Evolutionary conservation across 1,139 yeast species (phyloP).

Genomic region (Suhomyces atakaporum): DNA sequence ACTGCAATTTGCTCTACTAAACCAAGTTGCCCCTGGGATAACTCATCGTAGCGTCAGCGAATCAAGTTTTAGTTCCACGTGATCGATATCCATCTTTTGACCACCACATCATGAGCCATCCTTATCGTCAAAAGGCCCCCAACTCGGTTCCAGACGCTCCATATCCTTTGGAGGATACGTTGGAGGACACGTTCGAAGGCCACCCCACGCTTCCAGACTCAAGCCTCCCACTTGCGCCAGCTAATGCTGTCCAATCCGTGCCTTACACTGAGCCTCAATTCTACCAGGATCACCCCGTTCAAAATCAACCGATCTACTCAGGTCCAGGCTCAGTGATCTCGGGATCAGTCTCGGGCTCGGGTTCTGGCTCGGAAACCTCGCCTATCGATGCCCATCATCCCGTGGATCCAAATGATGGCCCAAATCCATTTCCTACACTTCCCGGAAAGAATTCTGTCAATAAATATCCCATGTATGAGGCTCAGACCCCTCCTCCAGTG

Average conservation of each 20-base stretch:
- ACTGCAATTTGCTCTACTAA: no score
- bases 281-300: conserved; percentile 4
- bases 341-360: conserved; percentile 7
- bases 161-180: conserved; percentile 23
- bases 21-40: no score
- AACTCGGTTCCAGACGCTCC: conserved; percentile 18
- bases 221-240: conserved; percentile 2
- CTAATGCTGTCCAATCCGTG: neutral
- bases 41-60: no score
- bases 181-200: no score
- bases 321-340: conserved; percentile 9
- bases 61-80: conserved; percentile 6
- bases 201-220: conserved; percentile 6
- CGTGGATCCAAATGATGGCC: conserved; percentile 1
- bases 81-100: conserved; percentile 2
- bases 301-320: conserved; percentile 1
- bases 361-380: conserved; percentile 1
- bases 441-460: conserved; percentile 1
- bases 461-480: conserved; percentile 14
- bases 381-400: conserved; percentile 1
- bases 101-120: conserved; percentile 24
- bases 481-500: conserved; percentile 20
- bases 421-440: conserved; percentile 5
- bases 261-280: conserved; percentile 8
- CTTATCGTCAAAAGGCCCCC: conserved; percentile 35